A percentile compares a stretch with the other conserved stretches of the same genome.
phyloP scores from a whole-genome alignment of 108 stramenopile genomes.

The Skeletonema tropicum region DNA sequence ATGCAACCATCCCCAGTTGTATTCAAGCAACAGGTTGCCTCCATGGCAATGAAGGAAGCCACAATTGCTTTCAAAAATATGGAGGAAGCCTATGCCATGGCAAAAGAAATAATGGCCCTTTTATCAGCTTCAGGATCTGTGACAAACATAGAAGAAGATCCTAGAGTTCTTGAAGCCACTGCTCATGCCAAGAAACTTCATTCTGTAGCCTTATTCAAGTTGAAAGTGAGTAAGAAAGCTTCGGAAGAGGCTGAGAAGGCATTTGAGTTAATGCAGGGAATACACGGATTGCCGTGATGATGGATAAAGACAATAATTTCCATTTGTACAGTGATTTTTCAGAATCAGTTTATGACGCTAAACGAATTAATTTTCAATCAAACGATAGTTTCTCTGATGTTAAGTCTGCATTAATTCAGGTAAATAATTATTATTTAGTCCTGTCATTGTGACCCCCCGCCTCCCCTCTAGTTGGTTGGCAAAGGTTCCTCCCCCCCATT shows the following conservation, averaged over 20 bases:
- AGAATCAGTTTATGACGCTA: background rate
- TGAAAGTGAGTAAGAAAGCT: constrained; percentile 46
- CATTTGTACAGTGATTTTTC: background rate
- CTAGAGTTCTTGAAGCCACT: constrained; percentile 28
- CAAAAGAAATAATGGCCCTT: constrained; percentile 23
- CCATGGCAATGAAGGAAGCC: constrained; percentile 53
- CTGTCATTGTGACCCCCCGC: background rate
- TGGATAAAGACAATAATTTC: background rate
- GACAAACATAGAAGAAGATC: constrained; percentile 20
- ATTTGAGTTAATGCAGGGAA: constrained; percentile 4
- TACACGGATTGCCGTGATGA: background rate
- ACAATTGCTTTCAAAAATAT: constrained; percentile 34
- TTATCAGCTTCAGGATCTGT: background rate
- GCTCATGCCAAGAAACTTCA: constrained; percentile 40
- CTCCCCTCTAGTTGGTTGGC: background rate
- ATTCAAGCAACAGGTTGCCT: constrained; percentile 47
- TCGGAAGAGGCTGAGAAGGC: constrained; percentile 43
- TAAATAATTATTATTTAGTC: constrained; percentile 4
- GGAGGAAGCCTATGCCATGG: constrained; percentile 32
- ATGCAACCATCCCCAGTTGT: constrained; percentile 17
- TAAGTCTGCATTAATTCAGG: background rate
- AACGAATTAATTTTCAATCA: background rate
- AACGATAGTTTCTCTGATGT: background rate
- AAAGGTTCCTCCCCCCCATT: background rate
- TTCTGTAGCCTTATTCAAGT: constrained; percentile 40